Evolutionary conservation across 768 basidiomycete species (phyloP).

Genomic region (Pholiota molesta): DNA sequence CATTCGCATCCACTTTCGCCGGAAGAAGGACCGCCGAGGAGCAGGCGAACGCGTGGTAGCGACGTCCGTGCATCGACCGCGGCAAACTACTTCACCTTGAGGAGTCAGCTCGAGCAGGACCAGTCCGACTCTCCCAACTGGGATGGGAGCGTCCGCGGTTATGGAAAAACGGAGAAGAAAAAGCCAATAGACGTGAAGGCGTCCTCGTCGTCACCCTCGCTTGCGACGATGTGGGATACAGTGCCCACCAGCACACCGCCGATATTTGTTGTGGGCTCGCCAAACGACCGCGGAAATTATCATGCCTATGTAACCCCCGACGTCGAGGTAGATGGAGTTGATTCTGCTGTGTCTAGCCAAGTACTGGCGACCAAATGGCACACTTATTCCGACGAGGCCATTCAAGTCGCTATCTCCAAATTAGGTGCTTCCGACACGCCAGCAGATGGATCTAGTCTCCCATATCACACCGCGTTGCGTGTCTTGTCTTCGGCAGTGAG

Average conservation of each 20-base stretch:
- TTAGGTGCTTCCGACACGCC: constrained; percentile 49
- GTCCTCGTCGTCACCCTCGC: constrained; percentile 32
- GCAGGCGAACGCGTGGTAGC: constrained; percentile 49
- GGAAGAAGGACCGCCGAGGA: constrained; percentile 51
- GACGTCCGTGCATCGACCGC: constrained; percentile 31
- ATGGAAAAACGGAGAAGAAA: constrained; percentile 44
- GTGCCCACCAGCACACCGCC: constrained; percentile 31
- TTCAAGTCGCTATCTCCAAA: constrained; percentile 62
- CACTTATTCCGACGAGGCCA: constrained; percentile 73
- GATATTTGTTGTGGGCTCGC: constrained; percentile 47
- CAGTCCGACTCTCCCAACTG: constrained; percentile 33
- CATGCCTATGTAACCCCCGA: constrained; percentile 38
- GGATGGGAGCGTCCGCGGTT: constrained; percentile 61
- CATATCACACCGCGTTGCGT: constrained; percentile 71
- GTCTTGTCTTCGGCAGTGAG: constrained; percentile 70
- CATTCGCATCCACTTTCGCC: constrained; percentile 73
- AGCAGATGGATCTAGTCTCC: constrained; percentile 48
- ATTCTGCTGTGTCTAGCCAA: constrained; percentile 39
- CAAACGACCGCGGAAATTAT: constrained; percentile 33
- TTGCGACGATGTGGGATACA: constrained; percentile 45
- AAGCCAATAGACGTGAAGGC: constrained; percentile 23
- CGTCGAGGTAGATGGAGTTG: constrained; percentile 35
- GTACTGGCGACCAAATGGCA: constrained; percentile 78
- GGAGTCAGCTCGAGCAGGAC: constrained; percentile 59
- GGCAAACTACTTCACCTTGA: constrained; percentile 63